These are phyloP conservation scores for Phytophthora megakarya DNA, from an alignment of 352 stramenopile species.

Conservation along the genomic window DNA sequence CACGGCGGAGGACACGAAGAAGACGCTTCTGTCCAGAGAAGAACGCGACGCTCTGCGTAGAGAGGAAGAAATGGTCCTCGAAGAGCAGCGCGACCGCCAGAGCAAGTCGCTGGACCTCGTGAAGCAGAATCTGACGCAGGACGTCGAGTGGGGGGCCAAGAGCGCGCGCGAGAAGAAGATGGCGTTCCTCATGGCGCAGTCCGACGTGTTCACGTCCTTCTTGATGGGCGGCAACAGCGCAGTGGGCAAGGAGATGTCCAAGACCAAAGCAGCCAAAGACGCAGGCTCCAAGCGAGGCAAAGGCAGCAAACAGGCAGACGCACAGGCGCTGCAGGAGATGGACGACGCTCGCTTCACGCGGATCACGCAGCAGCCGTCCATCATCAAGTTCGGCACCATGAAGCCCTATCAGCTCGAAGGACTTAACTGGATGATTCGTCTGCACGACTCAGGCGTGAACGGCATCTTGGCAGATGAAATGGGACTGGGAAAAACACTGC, in stretches of 20 bases:
- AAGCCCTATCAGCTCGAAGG: slow-evolving; percentile 89
- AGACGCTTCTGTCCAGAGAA: slow-evolving; percentile 53
- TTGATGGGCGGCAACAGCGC: slow-evolving; percentile 83
- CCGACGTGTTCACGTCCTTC: slow-evolving; percentile 89
- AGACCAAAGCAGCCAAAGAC: slow-evolving; percentile 47
- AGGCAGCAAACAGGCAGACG: slow-evolving; percentile 70
- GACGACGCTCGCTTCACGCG: slow-evolving; percentile 82
- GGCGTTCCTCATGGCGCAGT: slow-evolving; percentile 90
- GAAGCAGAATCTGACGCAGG: slow-evolving; percentile 61
- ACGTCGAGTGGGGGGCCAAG: slow-evolving; percentile 56
- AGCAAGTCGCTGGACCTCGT: slow-evolving; percentile 75
- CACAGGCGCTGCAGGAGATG: slow-evolving; percentile 74
- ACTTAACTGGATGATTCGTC: slow-evolving; percentile 92
- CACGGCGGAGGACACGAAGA: slow-evolving; percentile 37
- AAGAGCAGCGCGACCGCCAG: slow-evolving; percentile 82
- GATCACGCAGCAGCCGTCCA: slow-evolving; percentile 79
- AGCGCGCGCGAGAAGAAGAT: slow-evolving; percentile 71
- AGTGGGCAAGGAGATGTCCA: slow-evolving; percentile 80
- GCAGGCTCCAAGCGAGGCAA: slow-evolving; percentile 62
- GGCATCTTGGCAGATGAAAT: slow-evolving; percentile 88
- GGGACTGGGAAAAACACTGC: slow-evolving; percentile 95
- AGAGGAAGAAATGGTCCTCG: slow-evolving; percentile 73
- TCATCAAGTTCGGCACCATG: slow-evolving; percentile 89
- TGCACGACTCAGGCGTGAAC: slow-evolving; percentile 92
- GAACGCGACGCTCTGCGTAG: slow-evolving; percentile 62